phyloP scores from a whole-genome alignment of 768 basidiomycete species.

The Leccinum disarticulatum region DNA sequence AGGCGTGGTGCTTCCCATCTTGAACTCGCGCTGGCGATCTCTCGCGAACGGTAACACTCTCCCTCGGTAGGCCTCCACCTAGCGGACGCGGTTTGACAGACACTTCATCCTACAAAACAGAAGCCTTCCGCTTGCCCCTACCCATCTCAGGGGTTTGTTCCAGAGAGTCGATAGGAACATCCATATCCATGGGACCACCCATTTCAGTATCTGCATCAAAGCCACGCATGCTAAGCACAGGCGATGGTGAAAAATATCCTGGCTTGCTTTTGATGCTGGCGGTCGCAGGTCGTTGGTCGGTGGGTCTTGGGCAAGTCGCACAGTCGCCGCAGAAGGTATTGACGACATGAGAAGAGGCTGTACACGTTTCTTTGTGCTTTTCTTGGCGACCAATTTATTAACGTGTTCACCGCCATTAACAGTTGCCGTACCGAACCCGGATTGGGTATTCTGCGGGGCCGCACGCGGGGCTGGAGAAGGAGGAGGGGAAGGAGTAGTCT shows the following conservation, averaged over 20 bases:
- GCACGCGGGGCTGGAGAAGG: conserved; percentile 42
- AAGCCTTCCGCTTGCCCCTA: conserved; percentile 55
- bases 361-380: conserved; percentile 68
- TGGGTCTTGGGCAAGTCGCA: conserved; percentile 12
- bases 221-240: conserved; percentile 48
- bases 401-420: conserved; percentile 56
- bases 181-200: conserved; percentile 51
- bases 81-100: conserved; percentile 52
- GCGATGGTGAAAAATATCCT: conserved; percentile 40
- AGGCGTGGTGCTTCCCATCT: conserved; percentile 20
- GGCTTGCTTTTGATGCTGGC: conserved; percentile 27
- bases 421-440: conserved; percentile 41
- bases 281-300: conserved; percentile 16
- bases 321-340: conserved; percentile 37
- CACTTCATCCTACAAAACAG: conserved; percentile 40
- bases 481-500: conserved; percentile 38
- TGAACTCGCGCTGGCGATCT: conserved; percentile 35
- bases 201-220: conserved; percentile 44
- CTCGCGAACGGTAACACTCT: conserved; percentile 51
- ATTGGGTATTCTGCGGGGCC: conserved; percentile 34
- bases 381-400: conserved; percentile 74
- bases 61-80: conserved; percentile 64
- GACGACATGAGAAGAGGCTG: conserved; percentile 42
- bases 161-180: conserved; percentile 55
- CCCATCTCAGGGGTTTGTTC: conserved; percentile 42